Conservation (phyloP, 2,329 filamentous ascomycete genomes). For the Davidsoniella virescens region DNA sequence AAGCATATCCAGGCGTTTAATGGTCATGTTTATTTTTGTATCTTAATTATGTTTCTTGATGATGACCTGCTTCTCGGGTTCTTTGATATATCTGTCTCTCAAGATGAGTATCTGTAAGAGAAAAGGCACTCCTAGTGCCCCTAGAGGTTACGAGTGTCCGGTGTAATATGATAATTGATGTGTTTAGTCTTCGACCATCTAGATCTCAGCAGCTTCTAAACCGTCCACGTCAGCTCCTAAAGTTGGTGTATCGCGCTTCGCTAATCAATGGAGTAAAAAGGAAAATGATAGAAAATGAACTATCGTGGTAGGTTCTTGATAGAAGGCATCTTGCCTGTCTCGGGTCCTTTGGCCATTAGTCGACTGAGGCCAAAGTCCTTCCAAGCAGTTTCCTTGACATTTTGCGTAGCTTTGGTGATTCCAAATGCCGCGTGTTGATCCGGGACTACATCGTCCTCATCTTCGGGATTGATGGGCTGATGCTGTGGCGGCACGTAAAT, state of each 20-base stretch:
- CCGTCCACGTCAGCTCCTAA: no score
- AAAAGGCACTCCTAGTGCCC: no score
- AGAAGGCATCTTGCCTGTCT: constrained; percentile 15
- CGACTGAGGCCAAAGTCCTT: constrained; percentile 59
- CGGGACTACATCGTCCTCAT: constrained; percentile 76
- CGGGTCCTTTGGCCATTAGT: constrained; percentile 49
- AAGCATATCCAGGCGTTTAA: constrained; percentile 1
- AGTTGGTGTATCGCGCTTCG: no score
- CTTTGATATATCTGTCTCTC: no score
- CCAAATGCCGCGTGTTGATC: constrained; percentile 81
- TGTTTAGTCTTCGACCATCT: no score
- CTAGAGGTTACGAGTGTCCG: no score
- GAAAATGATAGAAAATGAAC: not conserved
- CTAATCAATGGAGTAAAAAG: not conserved
- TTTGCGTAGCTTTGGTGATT: constrained; percentile 65
- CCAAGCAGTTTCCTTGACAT: constrained; percentile 56
- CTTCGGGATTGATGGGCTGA: constrained; percentile 71
- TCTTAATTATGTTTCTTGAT: constrained; percentile 1
- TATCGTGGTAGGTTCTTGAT: constrained; percentile 16
- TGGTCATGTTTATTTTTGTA: not conserved
- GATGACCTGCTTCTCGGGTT: no score
- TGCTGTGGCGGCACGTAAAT: constrained; percentile 68
- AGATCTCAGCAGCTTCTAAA: no score
- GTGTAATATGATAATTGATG: no score
- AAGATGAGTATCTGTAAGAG: no score